Evolutionary conservation across 306 rosid species (phyloP).

Genomic region (Citrullus amarus): DNA sequence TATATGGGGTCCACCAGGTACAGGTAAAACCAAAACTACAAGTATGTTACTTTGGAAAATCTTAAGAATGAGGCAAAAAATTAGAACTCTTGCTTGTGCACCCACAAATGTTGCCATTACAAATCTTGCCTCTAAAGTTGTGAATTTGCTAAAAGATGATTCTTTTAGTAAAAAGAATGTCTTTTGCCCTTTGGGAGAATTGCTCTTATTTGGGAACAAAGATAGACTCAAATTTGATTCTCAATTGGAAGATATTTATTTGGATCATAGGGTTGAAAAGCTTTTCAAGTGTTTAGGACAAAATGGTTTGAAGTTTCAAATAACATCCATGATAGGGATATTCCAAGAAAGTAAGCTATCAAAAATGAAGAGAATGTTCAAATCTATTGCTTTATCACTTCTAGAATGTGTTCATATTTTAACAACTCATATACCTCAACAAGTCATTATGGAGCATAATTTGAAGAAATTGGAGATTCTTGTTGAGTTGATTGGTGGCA

Average conservation of each 20-base stretch:
- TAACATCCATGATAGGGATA: conserved; percentile 37
- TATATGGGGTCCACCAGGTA: conserved; percentile 89
- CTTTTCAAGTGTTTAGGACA: conserved; percentile 35
- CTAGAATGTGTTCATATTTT: conserved; percentile 24
- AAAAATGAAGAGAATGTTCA: conserved; percentile 28
- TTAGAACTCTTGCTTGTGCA: conserved; percentile 64
- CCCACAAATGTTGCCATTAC: conserved; percentile 70
- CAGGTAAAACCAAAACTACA: conserved; percentile 64
- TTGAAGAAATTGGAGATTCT: conserved; percentile 22
- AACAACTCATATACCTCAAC: conserved; percentile 37
- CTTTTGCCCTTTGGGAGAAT: conserved; percentile 43
- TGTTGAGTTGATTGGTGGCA: conserved; percentile 13
- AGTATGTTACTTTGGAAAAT: conserved; percentile 33
- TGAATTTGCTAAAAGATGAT: conserved; percentile 27
- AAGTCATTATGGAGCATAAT: conserved; percentile 26
- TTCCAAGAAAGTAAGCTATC: conserved; percentile 32
- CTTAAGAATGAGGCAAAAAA: conserved; percentile 18
- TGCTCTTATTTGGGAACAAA: conserved; percentile 59
- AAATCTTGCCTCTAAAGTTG: conserved; percentile 41
- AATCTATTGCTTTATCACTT: conserved; percentile 12
- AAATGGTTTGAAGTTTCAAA: conserved; percentile 41
- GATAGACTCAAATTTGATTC: conserved; percentile 44
- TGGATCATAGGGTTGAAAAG: conserved; percentile 47
- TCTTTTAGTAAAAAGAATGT: conserved; percentile 21
- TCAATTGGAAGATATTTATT: conserved; percentile 34